Conservation (phyloP, 2,329 filamentous ascomycete species). For the Boeremia exigua region DNA sequence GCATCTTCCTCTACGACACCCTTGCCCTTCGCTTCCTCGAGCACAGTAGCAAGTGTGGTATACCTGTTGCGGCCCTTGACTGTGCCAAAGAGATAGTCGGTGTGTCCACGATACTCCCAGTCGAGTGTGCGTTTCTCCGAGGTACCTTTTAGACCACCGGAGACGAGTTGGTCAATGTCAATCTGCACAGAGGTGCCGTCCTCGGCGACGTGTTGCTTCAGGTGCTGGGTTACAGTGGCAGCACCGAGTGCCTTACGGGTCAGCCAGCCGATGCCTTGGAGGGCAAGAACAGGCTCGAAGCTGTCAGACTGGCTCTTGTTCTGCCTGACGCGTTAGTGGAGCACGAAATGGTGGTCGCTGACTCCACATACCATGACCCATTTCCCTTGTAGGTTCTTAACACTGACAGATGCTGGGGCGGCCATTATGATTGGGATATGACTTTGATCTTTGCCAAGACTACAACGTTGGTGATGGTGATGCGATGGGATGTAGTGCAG, state of each 20-base stretch:
- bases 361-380: constrained; percentile 45
- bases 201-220: constrained; percentile 50
- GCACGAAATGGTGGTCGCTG: not conserved
- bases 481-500: constrained; percentile 1
- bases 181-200: constrained; percentile 59
- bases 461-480: not conserved
- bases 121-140: constrained; percentile 64
- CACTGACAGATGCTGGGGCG: constrained; percentile 42
- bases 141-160: constrained; percentile 73
- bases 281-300: constrained; percentile 70
- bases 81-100: constrained; percentile 79
- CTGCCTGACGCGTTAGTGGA: constrained; percentile 51
- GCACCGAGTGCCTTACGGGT: constrained; percentile 73
- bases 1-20: constrained; percentile 29
- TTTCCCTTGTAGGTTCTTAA: constrained; percentile 47
- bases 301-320: constrained; percentile 76
- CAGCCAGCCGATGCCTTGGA: constrained; percentile 66
- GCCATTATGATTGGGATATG: constrained; percentile 39
- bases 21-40: constrained; percentile 31
- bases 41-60: constrained; percentile 39
- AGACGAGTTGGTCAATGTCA: constrained; percentile 73
- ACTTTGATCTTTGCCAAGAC: not conserved
- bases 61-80: constrained; percentile 67
- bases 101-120: constrained; percentile 68
- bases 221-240: constrained; percentile 71